These are phyloP conservation scores for Gossypium schwendimanii DNA, from an alignment of 441 rosid genomes.

Conservation along the genomic window DNA sequence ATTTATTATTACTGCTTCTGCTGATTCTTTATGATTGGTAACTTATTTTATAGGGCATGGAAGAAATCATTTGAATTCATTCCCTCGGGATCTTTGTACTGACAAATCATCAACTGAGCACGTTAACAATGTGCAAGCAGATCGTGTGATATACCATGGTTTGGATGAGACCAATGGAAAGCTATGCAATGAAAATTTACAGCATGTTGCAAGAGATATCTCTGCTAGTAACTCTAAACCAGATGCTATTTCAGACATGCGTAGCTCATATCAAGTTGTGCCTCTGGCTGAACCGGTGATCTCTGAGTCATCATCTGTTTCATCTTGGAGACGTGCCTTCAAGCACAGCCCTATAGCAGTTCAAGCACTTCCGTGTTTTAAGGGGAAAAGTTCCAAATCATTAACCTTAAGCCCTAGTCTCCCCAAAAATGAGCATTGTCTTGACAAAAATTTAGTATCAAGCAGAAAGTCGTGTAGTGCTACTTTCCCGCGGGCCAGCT, in stretches of 20 bases:
- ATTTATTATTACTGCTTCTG: background rate
- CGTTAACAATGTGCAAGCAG: slow-evolving; percentile 23
- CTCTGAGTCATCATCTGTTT: slow-evolving; percentile 18
- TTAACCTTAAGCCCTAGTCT: slow-evolving; percentile 14
- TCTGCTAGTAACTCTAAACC: slow-evolving; percentile 5
- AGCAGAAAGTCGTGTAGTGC: slow-evolving; percentile 9
- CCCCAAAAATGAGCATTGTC: slow-evolving; percentile 11
- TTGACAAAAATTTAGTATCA: slow-evolving; percentile 21
- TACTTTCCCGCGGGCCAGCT: slow-evolving; percentile 6
- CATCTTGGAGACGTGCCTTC: slow-evolving; percentile 13
- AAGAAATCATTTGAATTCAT: slow-evolving; percentile 24
- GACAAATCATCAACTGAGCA: slow-evolving; percentile 20
- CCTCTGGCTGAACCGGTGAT: slow-evolving; percentile 13
- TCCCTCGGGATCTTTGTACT: slow-evolving; percentile 16
- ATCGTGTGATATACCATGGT: slow-evolving; percentile 3
- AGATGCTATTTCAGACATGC: background rate
- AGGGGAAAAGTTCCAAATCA: slow-evolving; percentile 20
- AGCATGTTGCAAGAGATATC: slow-evolving; percentile 8
- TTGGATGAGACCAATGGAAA: slow-evolving; percentile 14
- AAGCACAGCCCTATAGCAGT: slow-evolving; percentile 24
- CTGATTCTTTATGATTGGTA: slow-evolving; percentile 5
- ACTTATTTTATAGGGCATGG: slow-evolving; percentile 27
- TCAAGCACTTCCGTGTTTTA: slow-evolving; percentile 48
- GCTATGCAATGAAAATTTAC: slow-evolving; percentile 10
- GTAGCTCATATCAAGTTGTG: slow-evolving; percentile 11